Percentiles rank a stretch among this genome's conserved stretches.
Evolutionary conservation across 2,329 filamentous ascomycete genomes (phyloP).

Genomic region (Alternaria hordeiaustralica): DNA sequence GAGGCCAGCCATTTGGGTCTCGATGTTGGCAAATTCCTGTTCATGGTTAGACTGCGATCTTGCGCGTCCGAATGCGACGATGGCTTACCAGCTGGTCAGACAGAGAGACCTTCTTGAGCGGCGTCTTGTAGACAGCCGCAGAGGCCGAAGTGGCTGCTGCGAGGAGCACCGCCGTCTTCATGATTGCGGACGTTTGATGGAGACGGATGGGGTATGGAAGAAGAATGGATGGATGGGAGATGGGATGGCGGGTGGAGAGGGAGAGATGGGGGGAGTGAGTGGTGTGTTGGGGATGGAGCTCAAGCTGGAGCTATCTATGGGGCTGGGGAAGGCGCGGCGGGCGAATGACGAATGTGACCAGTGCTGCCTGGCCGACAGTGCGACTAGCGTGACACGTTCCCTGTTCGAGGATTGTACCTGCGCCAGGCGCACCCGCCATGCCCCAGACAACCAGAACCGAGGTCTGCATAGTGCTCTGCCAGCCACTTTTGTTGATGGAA

Average conservation of each 20-base stretch:
- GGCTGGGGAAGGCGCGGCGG: conserved; percentile 12
- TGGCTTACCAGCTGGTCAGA: conserved; percentile 85
- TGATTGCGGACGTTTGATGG: conserved; percentile 51
- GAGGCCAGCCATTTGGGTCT: conserved; percentile 80
- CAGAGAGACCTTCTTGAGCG: conserved; percentile 95
- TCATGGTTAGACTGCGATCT: conserved; percentile 8
- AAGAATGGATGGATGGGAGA: conserved; percentile 13
- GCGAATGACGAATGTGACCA: conserved; percentile 14
- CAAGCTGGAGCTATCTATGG: conserved; percentile 20
- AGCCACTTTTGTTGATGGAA: not conserved
- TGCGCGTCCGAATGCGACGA: conserved; percentile 14
- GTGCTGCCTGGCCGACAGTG: conserved; percentile 7
- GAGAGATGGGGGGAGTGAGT: conserved; percentile 11
- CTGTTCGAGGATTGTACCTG: conserved; percentile 1
- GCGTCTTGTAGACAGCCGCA: conserved; percentile 92
- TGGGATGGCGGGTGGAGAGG: conserved; percentile 6
- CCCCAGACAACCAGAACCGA: not conserved
- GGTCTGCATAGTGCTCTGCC: not conserved
- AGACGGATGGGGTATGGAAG: conserved; percentile 1
- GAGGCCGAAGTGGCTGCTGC: conserved; percentile 80
- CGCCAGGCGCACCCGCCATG: not conserved
- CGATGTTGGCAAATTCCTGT: conserved; percentile 78
- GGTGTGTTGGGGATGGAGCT: conserved; percentile 14
- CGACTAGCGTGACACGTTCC: conserved; percentile 16
- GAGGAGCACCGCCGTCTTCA: conserved; percentile 86